phyloP scores from a whole-genome alignment of 1,284 basidiomycete genomes.

The Coriolopsis trogii region DNA sequence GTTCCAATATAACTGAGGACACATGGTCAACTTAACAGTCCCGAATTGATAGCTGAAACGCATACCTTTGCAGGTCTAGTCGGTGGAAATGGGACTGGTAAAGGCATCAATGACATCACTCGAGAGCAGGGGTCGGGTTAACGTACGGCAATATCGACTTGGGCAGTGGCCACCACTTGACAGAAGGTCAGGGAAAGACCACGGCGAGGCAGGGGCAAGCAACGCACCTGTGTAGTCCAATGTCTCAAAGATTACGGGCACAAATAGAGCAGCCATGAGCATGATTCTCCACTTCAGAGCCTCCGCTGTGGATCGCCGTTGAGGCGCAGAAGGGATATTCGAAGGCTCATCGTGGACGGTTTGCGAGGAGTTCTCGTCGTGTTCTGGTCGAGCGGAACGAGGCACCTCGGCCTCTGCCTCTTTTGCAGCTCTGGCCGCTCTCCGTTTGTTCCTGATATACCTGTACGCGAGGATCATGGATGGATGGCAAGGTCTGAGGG shows the following conservation, averaged over 20 bases:
- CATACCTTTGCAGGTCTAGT: slow-evolving; percentile 48
- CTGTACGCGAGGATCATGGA: slow-evolving; percentile 20
- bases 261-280: slow-evolving; percentile 29
- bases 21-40: background rate
- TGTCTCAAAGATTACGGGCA: slow-evolving; percentile 37
- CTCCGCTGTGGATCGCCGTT: background rate
- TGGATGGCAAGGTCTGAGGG: too few relatives aligned
- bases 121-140: background rate
- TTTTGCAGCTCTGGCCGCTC: slow-evolving; percentile 15
- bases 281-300: slow-evolving; percentile 23
- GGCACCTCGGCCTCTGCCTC: slow-evolving; percentile 3
- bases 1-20: slow-evolving; percentile 42
- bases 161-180: slow-evolving; percentile 56
- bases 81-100: slow-evolving; percentile 46
- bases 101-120: background rate
- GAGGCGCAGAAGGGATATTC: background rate
- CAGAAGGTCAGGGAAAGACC: background rate
- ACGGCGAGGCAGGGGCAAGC: background rate
- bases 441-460: slow-evolving; percentile 21
- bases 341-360: background rate
- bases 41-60: slow-evolving; percentile 8
- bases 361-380: background rate
- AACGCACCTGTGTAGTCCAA: slow-evolving; percentile 45
- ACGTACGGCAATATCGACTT: slow-evolving; percentile 49
- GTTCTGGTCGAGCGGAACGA: background rate